Conservation (phyloP, 2,329 filamentous ascomycete genomes). For the Stachybotrys elegans region DNA sequence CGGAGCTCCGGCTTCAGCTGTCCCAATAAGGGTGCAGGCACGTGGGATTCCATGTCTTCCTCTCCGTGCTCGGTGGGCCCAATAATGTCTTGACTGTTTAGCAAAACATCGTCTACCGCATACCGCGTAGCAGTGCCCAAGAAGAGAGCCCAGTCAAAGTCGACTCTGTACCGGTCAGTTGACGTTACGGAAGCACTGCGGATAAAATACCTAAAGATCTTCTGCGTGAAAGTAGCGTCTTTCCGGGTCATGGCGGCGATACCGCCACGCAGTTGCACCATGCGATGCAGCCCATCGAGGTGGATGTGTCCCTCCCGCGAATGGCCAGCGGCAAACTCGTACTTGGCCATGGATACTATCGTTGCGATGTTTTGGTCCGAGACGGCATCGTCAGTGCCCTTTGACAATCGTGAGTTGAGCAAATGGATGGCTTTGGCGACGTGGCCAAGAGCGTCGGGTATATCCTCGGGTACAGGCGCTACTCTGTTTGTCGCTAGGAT, state of each 20-base stretch:
- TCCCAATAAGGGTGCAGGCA: background rate
- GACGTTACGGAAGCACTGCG: background rate
- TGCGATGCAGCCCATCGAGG: slow-evolving; percentile 7
- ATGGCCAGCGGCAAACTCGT: slow-evolving; percentile 6
- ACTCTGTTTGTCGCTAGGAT: slow-evolving; percentile 4
- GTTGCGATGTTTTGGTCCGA: slow-evolving; percentile 8
- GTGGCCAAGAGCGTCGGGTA: slow-evolving; percentile 4
- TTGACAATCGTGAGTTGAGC: slow-evolving; percentile 7
- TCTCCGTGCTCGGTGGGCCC: background rate
- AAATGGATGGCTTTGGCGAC: slow-evolving; percentile 6
- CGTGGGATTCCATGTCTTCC: background rate
- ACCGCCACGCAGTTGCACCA: slow-evolving; percentile 8
- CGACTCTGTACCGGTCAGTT: slow-evolving; percentile 3
- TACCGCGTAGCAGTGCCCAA: slow-evolving; percentile 6
- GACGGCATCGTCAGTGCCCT: slow-evolving; percentile 2
- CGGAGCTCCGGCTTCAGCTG: background rate
- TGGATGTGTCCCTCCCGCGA: slow-evolving; percentile 7
- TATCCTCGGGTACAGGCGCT: slow-evolving; percentile 1
- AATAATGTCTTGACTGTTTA: background rate
- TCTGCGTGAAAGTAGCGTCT: slow-evolving; percentile 1
- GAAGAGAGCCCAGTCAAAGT: slow-evolving; percentile 8
- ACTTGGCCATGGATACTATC: slow-evolving; percentile 7
- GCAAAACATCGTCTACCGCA: background rate
- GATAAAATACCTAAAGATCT: slow-evolving; percentile 7
- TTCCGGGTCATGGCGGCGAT: background rate